phyloP scores from a whole-genome alignment of 2,329 filamentous ascomycete genomes.

The Trichophyton verrucosum region DNA sequence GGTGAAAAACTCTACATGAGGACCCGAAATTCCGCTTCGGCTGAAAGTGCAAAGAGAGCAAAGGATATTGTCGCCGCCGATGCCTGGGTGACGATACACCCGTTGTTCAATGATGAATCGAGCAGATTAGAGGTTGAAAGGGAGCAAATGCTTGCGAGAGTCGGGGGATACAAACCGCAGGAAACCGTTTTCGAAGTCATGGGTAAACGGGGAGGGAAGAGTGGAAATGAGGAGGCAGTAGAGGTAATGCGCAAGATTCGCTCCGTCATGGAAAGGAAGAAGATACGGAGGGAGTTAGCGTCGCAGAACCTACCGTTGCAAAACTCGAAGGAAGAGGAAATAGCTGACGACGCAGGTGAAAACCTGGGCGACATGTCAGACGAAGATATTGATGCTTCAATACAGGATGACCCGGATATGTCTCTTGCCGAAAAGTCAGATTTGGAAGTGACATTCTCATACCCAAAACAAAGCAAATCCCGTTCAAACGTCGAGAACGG shows the following conservation, averaged over 20 bases:
- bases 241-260: slow-evolving; percentile 36
- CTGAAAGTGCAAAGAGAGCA: slow-evolving; percentile 76
- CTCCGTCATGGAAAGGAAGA: slow-evolving; percentile 31
- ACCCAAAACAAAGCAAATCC: slow-evolving; percentile 33
- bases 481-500: slow-evolving; percentile 32
- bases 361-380: slow-evolving; percentile 26
- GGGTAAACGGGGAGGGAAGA: slow-evolving; percentile 58
- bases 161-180: slow-evolving; percentile 75
- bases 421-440: slow-evolving; percentile 47
- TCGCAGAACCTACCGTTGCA: slow-evolving; percentile 19
- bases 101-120: slow-evolving; percentile 59
- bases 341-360: slow-evolving; percentile 31
- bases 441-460: slow-evolving; percentile 59
- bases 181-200: slow-evolving; percentile 97
- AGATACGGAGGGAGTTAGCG: slow-evolving; percentile 21
- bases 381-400: slow-evolving; percentile 27
- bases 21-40: slow-evolving; percentile 80
- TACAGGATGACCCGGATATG: background rate
- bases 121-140: slow-evolving; percentile 57
- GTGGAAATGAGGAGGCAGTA: slow-evolving; percentile 53
- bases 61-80: slow-evolving; percentile 62
- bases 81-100: slow-evolving; percentile 62
- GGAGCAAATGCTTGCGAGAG: slow-evolving; percentile 73
- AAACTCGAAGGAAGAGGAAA: slow-evolving; percentile 6
- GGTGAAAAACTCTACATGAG: slow-evolving; percentile 87